Evolutionary conservation across 179 eudicot genomes (phyloP).

Genomic region (Monotropa hypopitys): DNA sequence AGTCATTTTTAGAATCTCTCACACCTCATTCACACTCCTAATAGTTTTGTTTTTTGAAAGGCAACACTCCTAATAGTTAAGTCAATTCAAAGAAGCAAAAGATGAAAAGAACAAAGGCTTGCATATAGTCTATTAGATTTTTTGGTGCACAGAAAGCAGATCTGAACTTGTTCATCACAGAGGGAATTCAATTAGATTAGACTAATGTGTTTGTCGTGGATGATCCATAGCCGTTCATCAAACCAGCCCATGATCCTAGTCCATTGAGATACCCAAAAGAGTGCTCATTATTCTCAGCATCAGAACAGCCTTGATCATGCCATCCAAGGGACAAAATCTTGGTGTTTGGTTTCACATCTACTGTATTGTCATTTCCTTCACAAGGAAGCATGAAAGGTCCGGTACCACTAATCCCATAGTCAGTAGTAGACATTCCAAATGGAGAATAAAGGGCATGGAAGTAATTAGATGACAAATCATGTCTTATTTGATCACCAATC

Average conservation of each 20-base stretch:
- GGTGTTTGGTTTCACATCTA: constrained; percentile 58
- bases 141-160: not conserved
- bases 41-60: too few species aligned
- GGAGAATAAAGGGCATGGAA: constrained; percentile 23
- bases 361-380: constrained; percentile 16
- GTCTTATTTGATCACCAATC: constrained; percentile 4
- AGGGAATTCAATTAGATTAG: constrained; percentile 10
- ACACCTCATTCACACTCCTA: not conserved
- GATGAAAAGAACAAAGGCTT: not conserved
- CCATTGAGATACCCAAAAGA: constrained; percentile 32
- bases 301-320: constrained; percentile 39
- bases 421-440: constrained; percentile 25
- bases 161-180: not conserved
- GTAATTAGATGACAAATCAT: constrained; percentile 21
- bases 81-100: not conserved
- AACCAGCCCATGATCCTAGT: constrained; percentile 26
- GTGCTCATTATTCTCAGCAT: constrained; percentile 6
- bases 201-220: constrained; percentile 51
- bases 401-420: constrained; percentile 8
- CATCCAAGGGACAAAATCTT: constrained; percentile 60
- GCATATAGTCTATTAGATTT: not conserved
- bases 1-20: constrained; percentile 1
- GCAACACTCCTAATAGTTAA: constrained; percentile 1
- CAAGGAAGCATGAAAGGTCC: constrained; percentile 26
- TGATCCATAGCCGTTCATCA: constrained; percentile 51